Percentiles rank a stretch among this genome's conserved stretches.
These are phyloP conservation scores for Prinsepia uniflora DNA, from an alignment of 306 rosid genomes.

Conservation along the genomic window DNA sequence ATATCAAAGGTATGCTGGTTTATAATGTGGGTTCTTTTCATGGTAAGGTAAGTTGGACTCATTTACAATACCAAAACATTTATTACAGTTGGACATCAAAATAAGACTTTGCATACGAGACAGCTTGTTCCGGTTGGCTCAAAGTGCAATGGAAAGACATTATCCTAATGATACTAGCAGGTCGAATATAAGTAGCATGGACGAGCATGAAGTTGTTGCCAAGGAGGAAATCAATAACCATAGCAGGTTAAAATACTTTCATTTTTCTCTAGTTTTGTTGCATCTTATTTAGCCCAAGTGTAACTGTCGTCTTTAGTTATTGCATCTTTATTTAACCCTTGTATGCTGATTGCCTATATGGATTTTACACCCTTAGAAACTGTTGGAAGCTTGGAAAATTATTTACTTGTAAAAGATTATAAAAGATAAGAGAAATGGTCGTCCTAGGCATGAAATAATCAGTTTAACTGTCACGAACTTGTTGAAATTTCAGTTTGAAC, in stretches of 20 bases:
- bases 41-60: slow-evolving; percentile 31
- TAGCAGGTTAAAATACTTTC: slow-evolving; percentile 46
- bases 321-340: not conserved
- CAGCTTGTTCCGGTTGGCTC: slow-evolving; percentile 88
- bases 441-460: not conserved
- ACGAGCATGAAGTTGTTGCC: slow-evolving; percentile 44
- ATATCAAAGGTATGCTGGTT: slow-evolving; percentile 60
- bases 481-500: not conserved
- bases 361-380: not conserved
- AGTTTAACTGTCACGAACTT: not conserved
- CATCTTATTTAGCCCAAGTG: not conserved
- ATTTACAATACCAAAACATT: slow-evolving; percentile 45
- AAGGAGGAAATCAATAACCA: slow-evolving; percentile 47
- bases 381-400: not conserved
- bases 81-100: slow-evolving; percentile 74
- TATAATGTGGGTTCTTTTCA: slow-evolving; percentile 33
- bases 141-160: slow-evolving; percentile 72
- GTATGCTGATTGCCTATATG: not conserved
- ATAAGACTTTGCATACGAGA: slow-evolving; percentile 73
- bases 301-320: not conserved
- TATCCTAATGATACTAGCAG: slow-evolving; percentile 55
- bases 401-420: not conserved
- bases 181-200: slow-evolving; percentile 52
- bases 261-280: not conserved
- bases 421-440: not conserved